A percentile compares a stretch with the other conserved stretches of the same genome.
Conservation (phyloP, 805 yeast genomes). For the Monosporozyma aerobia region DNA sequence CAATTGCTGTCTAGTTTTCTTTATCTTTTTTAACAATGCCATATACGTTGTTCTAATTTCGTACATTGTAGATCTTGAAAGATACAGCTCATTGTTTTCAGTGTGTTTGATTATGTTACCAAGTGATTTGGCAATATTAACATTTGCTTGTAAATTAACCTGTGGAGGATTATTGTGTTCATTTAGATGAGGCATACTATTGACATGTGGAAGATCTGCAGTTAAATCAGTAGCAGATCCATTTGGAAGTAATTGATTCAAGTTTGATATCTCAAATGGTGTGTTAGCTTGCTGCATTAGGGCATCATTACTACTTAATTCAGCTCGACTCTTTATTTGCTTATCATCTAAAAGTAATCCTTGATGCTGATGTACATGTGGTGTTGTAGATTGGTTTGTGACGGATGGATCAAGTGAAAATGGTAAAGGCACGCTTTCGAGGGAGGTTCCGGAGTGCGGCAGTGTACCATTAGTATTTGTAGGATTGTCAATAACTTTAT, state of each 20-base stretch:
- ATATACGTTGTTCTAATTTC: conserved; percentile 22
- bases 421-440: neutral
- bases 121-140: conserved; percentile 27
- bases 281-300: neutral
- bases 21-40: conserved; percentile 18
- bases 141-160: conserved; percentile 15
- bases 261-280: conserved; percentile 12
- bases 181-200: neutral
- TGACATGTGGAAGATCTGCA: neutral
- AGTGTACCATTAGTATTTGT: neutral
- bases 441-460: neutral
- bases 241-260: conserved; percentile 9
- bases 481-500: neutral
- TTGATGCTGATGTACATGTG: neutral
- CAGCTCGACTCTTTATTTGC: neutral
- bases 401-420: neutral
- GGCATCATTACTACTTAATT: neutral
- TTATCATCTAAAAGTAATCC: neutral
- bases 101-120: conserved; percentile 24
- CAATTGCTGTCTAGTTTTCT: conserved; percentile 13
- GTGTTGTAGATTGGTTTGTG: neutral
- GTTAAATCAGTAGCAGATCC: neutral
- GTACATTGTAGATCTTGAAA: conserved; percentile 21
- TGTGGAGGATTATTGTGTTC: neutral
- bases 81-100: conserved; percentile 21